Percentiles rank a stretch among this genome's conserved stretches.
phyloP scores from a whole-genome alignment of 2,329 filamentous ascomycete species.

The Atkinsonella texensis region DNA sequence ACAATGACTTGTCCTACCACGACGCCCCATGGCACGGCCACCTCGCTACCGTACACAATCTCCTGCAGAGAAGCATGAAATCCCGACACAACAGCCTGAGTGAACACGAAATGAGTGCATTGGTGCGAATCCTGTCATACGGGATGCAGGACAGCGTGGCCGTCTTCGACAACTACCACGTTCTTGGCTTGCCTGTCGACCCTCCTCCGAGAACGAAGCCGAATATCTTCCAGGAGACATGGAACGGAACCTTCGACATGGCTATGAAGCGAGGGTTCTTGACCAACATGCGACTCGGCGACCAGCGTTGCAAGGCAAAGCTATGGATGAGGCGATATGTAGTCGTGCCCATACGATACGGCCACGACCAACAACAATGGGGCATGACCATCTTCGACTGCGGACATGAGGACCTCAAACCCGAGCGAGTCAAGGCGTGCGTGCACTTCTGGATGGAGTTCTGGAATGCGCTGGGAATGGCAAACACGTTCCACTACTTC shows the following conservation, averaged over 20 bases:
- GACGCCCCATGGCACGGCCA: slow-evolving; percentile 8
- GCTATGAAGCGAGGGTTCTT: slow-evolving; percentile 5
- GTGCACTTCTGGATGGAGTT: slow-evolving; percentile 12
- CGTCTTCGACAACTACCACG: slow-evolving; percentile 5
- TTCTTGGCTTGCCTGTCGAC: not conserved
- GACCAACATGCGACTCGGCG: not conserved
- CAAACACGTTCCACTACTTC: slow-evolving; percentile 11
- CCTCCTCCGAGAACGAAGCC: not conserved
- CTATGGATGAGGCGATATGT: slow-evolving; percentile 8
- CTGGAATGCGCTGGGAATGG: slow-evolving; percentile 9
- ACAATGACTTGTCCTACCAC: slow-evolving; percentile 1
- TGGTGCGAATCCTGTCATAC: slow-evolving; percentile 11
- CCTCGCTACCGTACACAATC: slow-evolving; percentile 7
- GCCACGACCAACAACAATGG: slow-evolving; percentile 6
- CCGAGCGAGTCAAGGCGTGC: slow-evolving; percentile 8
- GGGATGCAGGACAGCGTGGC: slow-evolving; percentile 10
- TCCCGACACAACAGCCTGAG: not conserved
- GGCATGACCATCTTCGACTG: slow-evolving; percentile 13
- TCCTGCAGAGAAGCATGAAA: slow-evolving; percentile 6
- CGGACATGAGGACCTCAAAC: not conserved
- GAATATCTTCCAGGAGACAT: not conserved
- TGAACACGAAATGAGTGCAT: slow-evolving; percentile 4
- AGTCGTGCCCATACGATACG: slow-evolving; percentile 9
- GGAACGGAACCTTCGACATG: slow-evolving; percentile 5
- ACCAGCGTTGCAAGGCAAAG: not conserved